These are phyloP conservation scores for Penicillium soppii DNA, from an alignment of 495 filamentous ascomycete species.

Conservation along the genomic window DNA sequence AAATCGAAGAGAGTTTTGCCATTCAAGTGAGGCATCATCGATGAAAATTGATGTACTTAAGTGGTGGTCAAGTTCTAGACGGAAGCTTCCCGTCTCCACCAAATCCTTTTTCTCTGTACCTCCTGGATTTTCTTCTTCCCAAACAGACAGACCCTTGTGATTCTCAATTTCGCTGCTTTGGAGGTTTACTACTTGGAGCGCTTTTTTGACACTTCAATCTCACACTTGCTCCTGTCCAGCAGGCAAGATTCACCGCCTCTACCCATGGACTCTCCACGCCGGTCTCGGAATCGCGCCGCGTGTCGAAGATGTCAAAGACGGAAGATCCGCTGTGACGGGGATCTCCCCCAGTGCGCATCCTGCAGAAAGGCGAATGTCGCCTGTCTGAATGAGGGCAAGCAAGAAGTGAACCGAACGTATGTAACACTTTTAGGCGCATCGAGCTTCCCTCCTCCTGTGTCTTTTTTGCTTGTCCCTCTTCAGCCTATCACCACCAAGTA, in stretches of 20 bases:
- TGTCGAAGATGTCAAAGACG: slow-evolving; percentile 35
- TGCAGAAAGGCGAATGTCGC: slow-evolving; percentile 38
- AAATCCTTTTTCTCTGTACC: not conserved
- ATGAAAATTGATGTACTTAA: too few species aligned
- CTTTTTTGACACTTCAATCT: too few species aligned
- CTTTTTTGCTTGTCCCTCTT: not conserved
- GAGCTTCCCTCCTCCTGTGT: not conserved
- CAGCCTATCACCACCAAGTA: not conserved
- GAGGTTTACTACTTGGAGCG: not conserved
- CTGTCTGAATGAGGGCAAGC: slow-evolving; percentile 45
- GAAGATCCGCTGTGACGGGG: slow-evolving; percentile 26
- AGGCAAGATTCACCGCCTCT: not conserved
- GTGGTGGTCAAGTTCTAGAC: not conserved
- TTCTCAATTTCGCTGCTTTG: too few species aligned
- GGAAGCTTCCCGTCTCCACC: slow-evolving; percentile 5
- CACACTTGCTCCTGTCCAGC: too few species aligned
- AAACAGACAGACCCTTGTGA: too few species aligned
- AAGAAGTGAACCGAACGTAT: slow-evolving; percentile 38
- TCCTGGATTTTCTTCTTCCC: not conserved
- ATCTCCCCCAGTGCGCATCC: slow-evolving; percentile 29
- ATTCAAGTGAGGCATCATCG: too few species aligned
- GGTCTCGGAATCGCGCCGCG: slow-evolving; percentile 37
- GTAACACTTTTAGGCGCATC: not conserved
- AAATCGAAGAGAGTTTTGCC: too few species aligned
- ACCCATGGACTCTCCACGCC: slow-evolving; percentile 29